These are phyloP conservation scores for Podila verticillata DNA, from an alignment of 192 early-diverging fungal species.

Conservation along the genomic window DNA sequence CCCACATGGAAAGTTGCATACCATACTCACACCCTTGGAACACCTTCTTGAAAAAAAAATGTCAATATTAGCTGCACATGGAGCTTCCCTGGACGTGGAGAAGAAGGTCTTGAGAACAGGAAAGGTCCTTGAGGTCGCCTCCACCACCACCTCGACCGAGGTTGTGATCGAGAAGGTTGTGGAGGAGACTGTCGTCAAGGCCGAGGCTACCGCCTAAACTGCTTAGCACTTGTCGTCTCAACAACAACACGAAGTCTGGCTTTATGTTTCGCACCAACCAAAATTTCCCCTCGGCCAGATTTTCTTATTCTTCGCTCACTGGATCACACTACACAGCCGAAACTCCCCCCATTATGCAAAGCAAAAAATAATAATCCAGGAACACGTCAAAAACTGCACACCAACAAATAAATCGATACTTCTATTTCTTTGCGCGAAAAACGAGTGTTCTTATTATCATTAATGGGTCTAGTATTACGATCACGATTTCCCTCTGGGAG, in stretches of 20 bases:
- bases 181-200: slow-evolving; percentile 23
- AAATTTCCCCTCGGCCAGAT: neutral
- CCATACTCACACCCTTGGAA: neutral
- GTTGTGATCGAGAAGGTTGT: neutral
- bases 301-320: neutral
- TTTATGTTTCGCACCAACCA: neutral
- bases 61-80: slow-evolving; percentile 5
- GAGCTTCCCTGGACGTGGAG: slow-evolving; percentile 19
- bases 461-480: neutral
- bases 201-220: slow-evolving; percentile 13
- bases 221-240: neutral
- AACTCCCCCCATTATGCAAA: too few relatives aligned
- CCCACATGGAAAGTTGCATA: neutral
- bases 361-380: too few relatives aligned
- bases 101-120: slow-evolving; percentile 43
- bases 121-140: slow-evolving; percentile 19
- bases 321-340: too few relatives aligned
- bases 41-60: too few relatives aligned
- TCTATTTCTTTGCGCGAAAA: too few relatives aligned
- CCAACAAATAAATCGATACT: too few relatives aligned
- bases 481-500: too few relatives aligned
- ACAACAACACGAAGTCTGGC: neutral
- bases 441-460: neutral
- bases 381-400: too few relatives aligned
- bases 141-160: neutral